phyloP scores from a whole-genome alignment of 345 rosid species.

The Kernera saxatilis region DNA sequence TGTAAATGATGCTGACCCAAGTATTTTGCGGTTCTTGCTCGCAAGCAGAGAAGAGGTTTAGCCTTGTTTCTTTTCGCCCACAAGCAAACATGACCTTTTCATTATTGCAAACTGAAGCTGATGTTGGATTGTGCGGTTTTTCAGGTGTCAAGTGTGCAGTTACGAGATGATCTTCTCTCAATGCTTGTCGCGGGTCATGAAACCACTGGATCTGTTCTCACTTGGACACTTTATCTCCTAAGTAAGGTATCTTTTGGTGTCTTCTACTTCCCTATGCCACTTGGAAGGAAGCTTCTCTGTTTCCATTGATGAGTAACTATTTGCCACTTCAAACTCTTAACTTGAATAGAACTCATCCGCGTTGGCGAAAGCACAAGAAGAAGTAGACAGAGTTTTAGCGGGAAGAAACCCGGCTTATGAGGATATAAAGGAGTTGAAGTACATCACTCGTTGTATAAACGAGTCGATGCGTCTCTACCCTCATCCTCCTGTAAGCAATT shows the following conservation, averaged over 20 bases:
- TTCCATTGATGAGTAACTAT: not conserved
- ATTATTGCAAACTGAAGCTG: not conserved
- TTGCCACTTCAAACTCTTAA: not conserved
- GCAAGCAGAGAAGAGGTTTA: conserved; percentile 94
- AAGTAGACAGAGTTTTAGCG: conserved; percentile 72
- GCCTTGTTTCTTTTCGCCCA: not conserved
- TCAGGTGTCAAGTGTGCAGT: conserved; percentile 79
- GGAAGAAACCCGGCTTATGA: conserved; percentile 74
- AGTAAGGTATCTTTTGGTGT: conserved; percentile 61
- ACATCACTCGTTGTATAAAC: conserved; percentile 71
- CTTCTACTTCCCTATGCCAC: not conserved
- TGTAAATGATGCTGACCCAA: conserved; percentile 88
- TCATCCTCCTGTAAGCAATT: conserved; percentile 91
- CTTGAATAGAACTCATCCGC: conserved; percentile 47
- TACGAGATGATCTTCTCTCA: conserved; percentile 90
- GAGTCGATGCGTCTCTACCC: conserved; percentile 95
- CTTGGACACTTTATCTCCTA: conserved; percentile 94
- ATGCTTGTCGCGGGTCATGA: conserved; percentile 98
- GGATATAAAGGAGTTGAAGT: conserved; percentile 76
- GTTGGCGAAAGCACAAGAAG: conserved; percentile 73
- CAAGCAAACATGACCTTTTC: not conserved
- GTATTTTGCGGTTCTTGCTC: conserved; percentile 88
- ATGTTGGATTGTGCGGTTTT: not conserved
- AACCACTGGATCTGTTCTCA: conserved; percentile 93
- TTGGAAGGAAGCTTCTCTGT: not conserved